Percentiles rank a stretch among this genome's conserved stretches.
Conservation (phyloP, 345 rosid species). For the thale cress (Arabidopsis thaliana) region TAIR10.1 NC_003074.8:1860501-1861000, state of each 20-base stretch:
- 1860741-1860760: background rate
- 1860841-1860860: background rate
- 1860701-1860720: constrained; percentile 21
- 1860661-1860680: constrained; percentile 27
- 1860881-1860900: background rate
- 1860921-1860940: background rate
- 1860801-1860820: background rate
- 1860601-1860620: constrained; percentile 38
- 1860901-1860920: background rate
- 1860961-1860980: background rate
- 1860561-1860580: constrained; percentile 40
- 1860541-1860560: constrained; percentile 54
- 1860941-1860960: background rate
- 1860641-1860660: constrained; percentile 34
- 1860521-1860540: constrained; percentile 60
- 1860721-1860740: background rate
- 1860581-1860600: constrained; percentile 53
- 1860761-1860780: background rate
- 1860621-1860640: constrained; percentile 17
- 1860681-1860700: constrained; percentile 23
- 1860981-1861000: background rate
- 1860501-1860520: constrained; percentile 70
- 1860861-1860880: background rate
- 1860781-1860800: background rate
- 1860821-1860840: background rate